phyloP scores from a whole-genome alignment of 139 green algal species.

The Tetraselmis striata region DNA sequence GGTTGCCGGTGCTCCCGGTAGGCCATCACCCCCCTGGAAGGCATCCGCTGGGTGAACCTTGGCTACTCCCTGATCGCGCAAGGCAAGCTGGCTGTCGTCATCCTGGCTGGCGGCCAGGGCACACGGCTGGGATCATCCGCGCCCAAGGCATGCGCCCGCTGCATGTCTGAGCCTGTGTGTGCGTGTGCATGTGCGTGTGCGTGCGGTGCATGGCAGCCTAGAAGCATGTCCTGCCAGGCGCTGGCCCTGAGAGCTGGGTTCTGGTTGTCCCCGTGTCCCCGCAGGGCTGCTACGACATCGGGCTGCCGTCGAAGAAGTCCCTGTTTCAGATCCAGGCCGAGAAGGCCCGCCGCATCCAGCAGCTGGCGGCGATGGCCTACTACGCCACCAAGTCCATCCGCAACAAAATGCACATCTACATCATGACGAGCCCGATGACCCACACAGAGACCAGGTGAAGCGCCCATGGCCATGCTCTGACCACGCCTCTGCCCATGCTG shows the following conservation, averaged over 20 bases:
- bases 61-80: conserved; percentile 14
- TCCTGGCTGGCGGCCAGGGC: conserved; percentile 89
- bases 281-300: conserved; percentile 88
- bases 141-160: conserved; percentile 69
- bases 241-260: too few relatives aligned
- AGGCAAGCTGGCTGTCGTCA: conserved; percentile 68
- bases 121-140: conserved; percentile 76
- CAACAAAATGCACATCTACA: conserved; percentile 53
- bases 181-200: too few relatives aligned
- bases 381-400: conserved; percentile 23
- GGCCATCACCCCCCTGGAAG: neutral
- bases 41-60: neutral
- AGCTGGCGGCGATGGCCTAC: conserved; percentile 22
- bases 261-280: too few relatives aligned
- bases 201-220: too few relatives aligned
- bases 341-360: conserved; percentile 69
- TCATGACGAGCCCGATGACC: conserved; percentile 90
- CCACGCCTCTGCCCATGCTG: neutral
- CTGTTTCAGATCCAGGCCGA: conserved; percentile 90
- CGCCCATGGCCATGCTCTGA: too few relatives aligned
- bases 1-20: neutral
- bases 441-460: conserved; percentile 58
- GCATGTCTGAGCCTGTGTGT: too few relatives aligned
- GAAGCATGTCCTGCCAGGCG: too few relatives aligned
- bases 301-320: conserved; percentile 79